A percentile compares a stretch with the other conserved stretches of the same genome.
Conservation (phyloP, 345 rosid species). For the Carallia brachiata region DNA sequence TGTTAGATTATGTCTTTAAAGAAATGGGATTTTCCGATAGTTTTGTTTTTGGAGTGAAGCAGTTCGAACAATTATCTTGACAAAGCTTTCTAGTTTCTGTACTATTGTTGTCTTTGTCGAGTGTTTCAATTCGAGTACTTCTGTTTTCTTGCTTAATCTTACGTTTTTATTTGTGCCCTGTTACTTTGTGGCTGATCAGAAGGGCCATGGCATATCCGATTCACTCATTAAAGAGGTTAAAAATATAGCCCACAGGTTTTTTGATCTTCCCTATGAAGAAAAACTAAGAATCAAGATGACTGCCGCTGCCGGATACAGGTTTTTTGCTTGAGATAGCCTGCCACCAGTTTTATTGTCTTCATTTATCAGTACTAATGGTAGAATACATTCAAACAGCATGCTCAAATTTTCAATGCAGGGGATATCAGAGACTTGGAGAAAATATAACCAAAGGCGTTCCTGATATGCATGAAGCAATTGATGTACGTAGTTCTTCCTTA, state of each 20-base stretch:
- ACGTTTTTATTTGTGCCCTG: not conserved
- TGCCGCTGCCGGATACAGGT: constrained; percentile 78
- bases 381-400: not conserved
- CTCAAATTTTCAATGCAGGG: constrained; percentile 51
- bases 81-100: no score
- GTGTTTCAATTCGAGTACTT: not conserved
- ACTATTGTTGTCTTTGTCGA: no score
- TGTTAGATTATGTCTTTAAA: no score
- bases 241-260: constrained; percentile 45
- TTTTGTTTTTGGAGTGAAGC: no score
- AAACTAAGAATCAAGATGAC: constrained; percentile 72
- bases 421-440: constrained; percentile 78
- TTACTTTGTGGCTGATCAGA: constrained; percentile 42
- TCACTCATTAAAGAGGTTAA: constrained; percentile 51
- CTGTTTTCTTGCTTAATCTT: not conserved
- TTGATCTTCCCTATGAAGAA: constrained; percentile 58
- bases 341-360: not conserved
- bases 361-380: not conserved
- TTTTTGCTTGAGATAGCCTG: constrained; percentile 5
- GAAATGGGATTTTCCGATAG: no score
- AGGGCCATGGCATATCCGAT: constrained; percentile 75
- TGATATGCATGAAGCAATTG: constrained; percentile 83
- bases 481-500: constrained; percentile 41
- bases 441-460: constrained; percentile 80
- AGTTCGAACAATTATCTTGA: no score